These are phyloP conservation scores for Lagerstroemia speciosa DNA, from an alignment of 345 rosid genomes.

Conservation along the genomic window DNA sequence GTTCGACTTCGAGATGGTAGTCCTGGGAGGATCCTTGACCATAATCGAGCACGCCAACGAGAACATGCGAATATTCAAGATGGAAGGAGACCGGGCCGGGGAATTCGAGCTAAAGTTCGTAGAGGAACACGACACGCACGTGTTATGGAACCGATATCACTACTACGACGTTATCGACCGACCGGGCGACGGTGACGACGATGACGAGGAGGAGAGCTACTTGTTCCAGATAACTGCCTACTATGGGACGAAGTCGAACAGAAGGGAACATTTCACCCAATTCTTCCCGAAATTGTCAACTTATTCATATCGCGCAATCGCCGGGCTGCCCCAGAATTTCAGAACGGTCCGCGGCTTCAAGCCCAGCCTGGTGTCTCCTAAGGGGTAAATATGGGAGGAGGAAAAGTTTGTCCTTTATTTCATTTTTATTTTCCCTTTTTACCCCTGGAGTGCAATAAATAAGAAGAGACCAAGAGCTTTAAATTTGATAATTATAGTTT, in stretches of 20 bases:
- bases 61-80: neutral
- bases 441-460: no score
- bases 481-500: no score
- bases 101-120: neutral
- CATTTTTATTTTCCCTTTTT: no score
- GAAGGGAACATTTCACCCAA: neutral
- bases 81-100: neutral
- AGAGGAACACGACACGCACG: constrained; percentile 2
- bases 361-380: constrained; percentile 4
- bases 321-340: constrained; percentile 3
- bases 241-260: neutral
- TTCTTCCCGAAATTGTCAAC: neutral
- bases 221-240: neutral
- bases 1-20: constrained; percentile 1
- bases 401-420: no score
- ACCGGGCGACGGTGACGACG: no score
- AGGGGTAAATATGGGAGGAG: neutral
- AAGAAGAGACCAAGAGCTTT: no score
- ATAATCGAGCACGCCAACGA: neutral
- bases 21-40: constrained; percentile 4
- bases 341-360: neutral
- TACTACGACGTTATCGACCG: neutral
- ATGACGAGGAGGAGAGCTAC: neutral
- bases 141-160: neutral
- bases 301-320: neutral